Evolutionary conservation across 352 stramenopile genomes (phyloP), one percentile per base, ranked within the genome.

Genomic region (Phytophthora brassicae): DNA sequence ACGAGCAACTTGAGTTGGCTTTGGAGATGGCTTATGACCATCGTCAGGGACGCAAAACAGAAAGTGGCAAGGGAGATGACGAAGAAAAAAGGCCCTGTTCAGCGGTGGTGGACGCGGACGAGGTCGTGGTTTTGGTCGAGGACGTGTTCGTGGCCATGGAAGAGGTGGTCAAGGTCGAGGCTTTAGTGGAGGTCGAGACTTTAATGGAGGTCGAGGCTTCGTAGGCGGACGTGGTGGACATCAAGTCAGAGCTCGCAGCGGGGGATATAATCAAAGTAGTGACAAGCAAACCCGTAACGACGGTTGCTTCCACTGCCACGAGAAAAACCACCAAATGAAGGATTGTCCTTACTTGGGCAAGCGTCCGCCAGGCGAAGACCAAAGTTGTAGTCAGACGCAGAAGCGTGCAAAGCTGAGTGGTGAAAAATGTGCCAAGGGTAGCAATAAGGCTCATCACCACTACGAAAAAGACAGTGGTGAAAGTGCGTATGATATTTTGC

Each of bases 401-500:
- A 42, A 42, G 35, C 35, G 31, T 16, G 12, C 31, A 38, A 38
- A 38, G 12, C 31, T n/a, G 19, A 36, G 36, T 48, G 51, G 41
- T 33, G 51, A 39, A 23, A 59, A 42, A 23, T 43, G 28, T 35
- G 51, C 28, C 4, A 50, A 59, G 13, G 4, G 4, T 46, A 29
- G 52, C 23, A 35, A 14, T 16, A 63, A 56, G 17, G 35, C 9
- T 14, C 26, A 31, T 4, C 4, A 4, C 24, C 36, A 45, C 20
- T 56, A 56, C 33, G 31, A 19, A 20, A 39, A 26, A 35, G 48
- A 56, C 29, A 39, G 26, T 45, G 26, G 26, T 56, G 48, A 56
- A 20, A 39, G 17, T 7, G 33, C 33, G 12, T 56, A 56, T 23
- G 33, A 36, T 45, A 35, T 56, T 45, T 13, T 45, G 26, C 26